A percentile compares a stretch with the other conserved stretches of the same genome.
phyloP scores from a whole-genome alignment of 208 protist species.

The Endotrypanum monterogeii region DNA sequence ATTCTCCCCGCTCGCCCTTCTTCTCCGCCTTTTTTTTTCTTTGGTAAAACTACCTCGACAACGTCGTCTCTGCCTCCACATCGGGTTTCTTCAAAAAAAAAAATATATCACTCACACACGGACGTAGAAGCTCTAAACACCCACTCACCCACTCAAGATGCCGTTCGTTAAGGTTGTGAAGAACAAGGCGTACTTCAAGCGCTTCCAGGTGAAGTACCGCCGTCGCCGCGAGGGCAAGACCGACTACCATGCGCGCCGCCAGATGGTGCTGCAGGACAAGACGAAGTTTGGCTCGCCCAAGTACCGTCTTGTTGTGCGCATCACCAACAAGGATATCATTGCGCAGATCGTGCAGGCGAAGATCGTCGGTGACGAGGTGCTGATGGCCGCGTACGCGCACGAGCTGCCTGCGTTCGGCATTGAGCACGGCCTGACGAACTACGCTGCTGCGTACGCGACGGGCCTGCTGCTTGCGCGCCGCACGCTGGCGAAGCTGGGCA shows the following conservation, averaged over 20 bases:
- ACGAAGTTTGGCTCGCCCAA: constrained; percentile 99
- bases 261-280: constrained; percentile 98
- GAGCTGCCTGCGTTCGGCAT: constrained; percentile 98
- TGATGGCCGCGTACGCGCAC: constrained; percentile 96
- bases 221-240: constrained; percentile 98
- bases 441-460: constrained; percentile 96
- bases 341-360: constrained; percentile 97
- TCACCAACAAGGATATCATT: constrained; percentile 98
- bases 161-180: constrained; percentile 91
- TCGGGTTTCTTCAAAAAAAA: neutral
- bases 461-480: constrained; percentile 98
- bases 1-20: no score
- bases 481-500: constrained; percentile 94
- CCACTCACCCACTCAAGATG: constrained; percentile 35
- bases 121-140: neutral
- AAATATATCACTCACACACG: neutral
- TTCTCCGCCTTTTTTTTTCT: no score
- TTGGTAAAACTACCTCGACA: no score
- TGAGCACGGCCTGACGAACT: constrained; percentile 98
- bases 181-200: constrained; percentile 98
- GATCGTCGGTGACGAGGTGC: constrained; percentile 95
- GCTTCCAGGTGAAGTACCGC: constrained; percentile 98
- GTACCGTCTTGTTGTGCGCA: constrained; percentile 98
- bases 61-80: no score
- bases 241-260: constrained; percentile 97